phyloP scores from a whole-genome alignment of 2,329 filamentous ascomycete genomes.

The Lachnellula occidentalis region DNA sequence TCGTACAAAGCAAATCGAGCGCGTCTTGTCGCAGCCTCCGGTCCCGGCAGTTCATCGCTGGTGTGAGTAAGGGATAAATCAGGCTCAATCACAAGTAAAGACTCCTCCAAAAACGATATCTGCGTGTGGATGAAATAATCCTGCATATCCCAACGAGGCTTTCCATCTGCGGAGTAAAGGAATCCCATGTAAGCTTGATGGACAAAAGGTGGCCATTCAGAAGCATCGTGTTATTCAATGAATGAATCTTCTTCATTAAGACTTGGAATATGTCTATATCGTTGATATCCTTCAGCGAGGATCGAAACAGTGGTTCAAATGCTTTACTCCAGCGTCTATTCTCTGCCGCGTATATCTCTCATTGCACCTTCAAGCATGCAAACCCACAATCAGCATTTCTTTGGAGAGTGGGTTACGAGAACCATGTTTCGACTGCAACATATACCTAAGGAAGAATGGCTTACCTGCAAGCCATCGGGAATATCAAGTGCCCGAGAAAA shows the following conservation, averaged over 20 bases:
- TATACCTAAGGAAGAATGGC: not conserved
- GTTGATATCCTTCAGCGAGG: slow-evolving; percentile 6
- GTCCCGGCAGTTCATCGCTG: slow-evolving; percentile 19
- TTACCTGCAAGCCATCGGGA: not conserved
- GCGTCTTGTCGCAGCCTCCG: slow-evolving; percentile 18
- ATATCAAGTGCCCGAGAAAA: not conserved
- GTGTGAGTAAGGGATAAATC: slow-evolving; percentile 17
- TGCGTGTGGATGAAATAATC: slow-evolving; percentile 7
- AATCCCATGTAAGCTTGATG: slow-evolving; percentile 20
- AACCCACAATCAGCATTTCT: not conserved
- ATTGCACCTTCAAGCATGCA: slow-evolving; percentile 7
- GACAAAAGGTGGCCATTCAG: slow-evolving; percentile 14
- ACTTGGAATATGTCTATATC: slow-evolving; percentile 8
- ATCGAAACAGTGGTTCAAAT: slow-evolving; percentile 16
- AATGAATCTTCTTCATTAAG: slow-evolving; percentile 17
- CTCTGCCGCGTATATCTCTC: slow-evolving; percentile 15
- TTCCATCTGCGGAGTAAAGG: slow-evolving; percentile 12
- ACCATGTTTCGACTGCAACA: not conserved
- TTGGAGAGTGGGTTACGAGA: slow-evolving; percentile 2
- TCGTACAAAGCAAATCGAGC: slow-evolving; percentile 13
- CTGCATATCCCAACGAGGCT: slow-evolving; percentile 12
- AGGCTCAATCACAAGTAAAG: slow-evolving; percentile 22
- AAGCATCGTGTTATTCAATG: slow-evolving; percentile 13
- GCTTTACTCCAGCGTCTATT: slow-evolving; percentile 17
- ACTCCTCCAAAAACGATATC: slow-evolving; percentile 12